These are phyloP conservation scores for Colletotrichum coccodes DNA, from an alignment of 2,329 filamentous ascomycete species.

Conservation along the genomic window DNA sequence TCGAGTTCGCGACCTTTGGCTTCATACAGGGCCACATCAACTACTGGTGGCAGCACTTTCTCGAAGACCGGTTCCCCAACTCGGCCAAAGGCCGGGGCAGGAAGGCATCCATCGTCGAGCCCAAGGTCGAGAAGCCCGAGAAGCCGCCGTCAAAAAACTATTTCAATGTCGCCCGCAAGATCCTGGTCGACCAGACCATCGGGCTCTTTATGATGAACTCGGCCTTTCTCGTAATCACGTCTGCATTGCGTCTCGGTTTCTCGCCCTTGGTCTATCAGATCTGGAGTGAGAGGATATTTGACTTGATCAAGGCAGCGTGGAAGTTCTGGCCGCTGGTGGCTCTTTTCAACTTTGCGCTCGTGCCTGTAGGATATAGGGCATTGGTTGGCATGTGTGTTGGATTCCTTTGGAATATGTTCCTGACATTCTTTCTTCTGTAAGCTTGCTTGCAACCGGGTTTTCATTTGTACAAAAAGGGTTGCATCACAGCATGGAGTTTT, in stretches of 20 bases:
- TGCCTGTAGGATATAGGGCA: constrained; percentile 47
- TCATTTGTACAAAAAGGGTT: background rate
- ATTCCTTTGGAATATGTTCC: constrained; percentile 49
- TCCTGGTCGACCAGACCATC: constrained; percentile 48
- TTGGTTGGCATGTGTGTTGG: constrained; percentile 48
- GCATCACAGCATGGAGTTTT: constrained; percentile 19
- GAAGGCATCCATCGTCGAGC: constrained; percentile 20
- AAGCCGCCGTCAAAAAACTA: constrained; percentile 37
- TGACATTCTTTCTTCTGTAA: constrained; percentile 45
- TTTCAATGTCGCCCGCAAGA: constrained; percentile 45
- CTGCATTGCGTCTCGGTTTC: constrained; percentile 42
- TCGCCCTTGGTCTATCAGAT: constrained; percentile 39
- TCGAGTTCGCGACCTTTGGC: constrained; percentile 48
- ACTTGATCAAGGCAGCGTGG: constrained; percentile 47
- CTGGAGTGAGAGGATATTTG: constrained; percentile 40
- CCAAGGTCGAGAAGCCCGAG: constrained; percentile 33
- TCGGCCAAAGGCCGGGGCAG: constrained; percentile 13
- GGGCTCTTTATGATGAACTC: constrained; percentile 46
- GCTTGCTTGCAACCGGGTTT: background rate
- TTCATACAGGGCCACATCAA: constrained; percentile 47
- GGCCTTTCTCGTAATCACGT: constrained; percentile 48
- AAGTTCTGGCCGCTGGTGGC: constrained; percentile 49
- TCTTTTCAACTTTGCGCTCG: constrained; percentile 47
- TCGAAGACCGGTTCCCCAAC: constrained; percentile 48
- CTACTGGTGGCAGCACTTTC: constrained; percentile 46